Evolutionary conservation across 129 eudicot genomes (phyloP).

Genomic region (Pulicaria dysenterica): DNA sequence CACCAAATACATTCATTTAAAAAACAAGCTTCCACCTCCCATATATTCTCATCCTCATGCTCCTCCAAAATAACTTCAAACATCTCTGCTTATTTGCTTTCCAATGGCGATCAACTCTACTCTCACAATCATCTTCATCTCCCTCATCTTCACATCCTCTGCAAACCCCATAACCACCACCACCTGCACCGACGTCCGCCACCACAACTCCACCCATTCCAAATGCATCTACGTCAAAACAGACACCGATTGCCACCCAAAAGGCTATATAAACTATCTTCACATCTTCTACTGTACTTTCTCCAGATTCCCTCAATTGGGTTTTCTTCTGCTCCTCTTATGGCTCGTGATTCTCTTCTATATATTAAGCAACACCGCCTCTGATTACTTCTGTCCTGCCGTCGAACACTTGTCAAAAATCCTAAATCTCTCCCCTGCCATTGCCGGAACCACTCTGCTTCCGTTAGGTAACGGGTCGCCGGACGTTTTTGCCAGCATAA

Average conservation of each 20-base stretch:
- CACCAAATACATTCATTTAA: background rate
- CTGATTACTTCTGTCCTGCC: constrained; percentile 64
- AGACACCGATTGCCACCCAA: constrained; percentile 38
- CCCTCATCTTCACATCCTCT: constrained; percentile 17
- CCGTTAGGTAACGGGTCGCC: constrained; percentile 72
- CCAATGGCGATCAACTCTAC: constrained; percentile 15
- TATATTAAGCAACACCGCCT: constrained; percentile 54
- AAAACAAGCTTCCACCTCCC: background rate
- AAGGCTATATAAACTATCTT: constrained; percentile 62
- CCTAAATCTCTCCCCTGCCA: constrained; percentile 57
- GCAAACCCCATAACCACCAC: constrained; percentile 22
- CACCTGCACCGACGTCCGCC: constrained; percentile 35
- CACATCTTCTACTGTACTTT: constrained; percentile 56
- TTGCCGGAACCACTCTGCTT: constrained; percentile 76
- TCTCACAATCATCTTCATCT: constrained; percentile 7
- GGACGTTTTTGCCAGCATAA: constrained; percentile 60
- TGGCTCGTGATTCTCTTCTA: constrained; percentile 68
- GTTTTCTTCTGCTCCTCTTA: constrained; percentile 42
- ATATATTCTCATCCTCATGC: background rate
- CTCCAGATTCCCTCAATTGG: constrained; percentile 36
- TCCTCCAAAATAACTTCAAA: constrained; percentile 9
- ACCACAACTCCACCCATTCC: constrained; percentile 33
- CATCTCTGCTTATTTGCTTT: background rate
- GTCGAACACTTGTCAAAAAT: constrained; percentile 51
- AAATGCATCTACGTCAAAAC: constrained; percentile 51